Evolutionary conservation across 2,329 filamentous ascomycete genomes (phyloP).

Genomic region (Botryosphaeria dothidea): DNA sequence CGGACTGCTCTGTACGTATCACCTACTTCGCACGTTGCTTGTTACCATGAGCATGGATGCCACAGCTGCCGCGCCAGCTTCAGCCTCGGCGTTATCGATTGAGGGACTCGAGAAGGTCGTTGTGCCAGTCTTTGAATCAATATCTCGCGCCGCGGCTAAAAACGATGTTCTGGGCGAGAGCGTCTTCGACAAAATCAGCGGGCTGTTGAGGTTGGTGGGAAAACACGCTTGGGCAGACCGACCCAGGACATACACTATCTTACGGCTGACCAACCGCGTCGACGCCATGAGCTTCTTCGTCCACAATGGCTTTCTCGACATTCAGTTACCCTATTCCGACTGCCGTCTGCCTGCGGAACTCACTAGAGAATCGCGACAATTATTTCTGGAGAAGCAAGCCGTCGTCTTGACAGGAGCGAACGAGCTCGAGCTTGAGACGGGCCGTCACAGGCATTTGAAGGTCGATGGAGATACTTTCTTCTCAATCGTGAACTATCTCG

Average conservation of each 20-base stretch:
- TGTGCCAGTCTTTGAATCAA: not conserved
- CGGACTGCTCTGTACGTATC: not conserved
- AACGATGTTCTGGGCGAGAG: not conserved
- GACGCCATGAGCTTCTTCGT: slow-evolving; percentile 17
- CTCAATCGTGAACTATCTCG: slow-evolving; percentile 22
- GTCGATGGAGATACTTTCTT: slow-evolving; percentile 27
- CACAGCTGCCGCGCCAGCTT: not conserved
- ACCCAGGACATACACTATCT: slow-evolving; percentile 30
- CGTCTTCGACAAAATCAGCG: not conserved
- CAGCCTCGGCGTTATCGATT: not conserved
- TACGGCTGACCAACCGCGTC: slow-evolving; percentile 28
- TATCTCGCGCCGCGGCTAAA: not conserved
- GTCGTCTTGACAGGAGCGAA: slow-evolving; percentile 30
- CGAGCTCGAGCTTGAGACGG: slow-evolving; percentile 28
- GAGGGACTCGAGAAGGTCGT: not conserved
- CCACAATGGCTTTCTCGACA: slow-evolving; percentile 27
- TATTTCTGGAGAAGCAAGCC: slow-evolving; percentile 22
- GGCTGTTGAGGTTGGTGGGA: not conserved
- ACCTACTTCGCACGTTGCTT: not conserved
- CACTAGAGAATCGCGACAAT: not conserved
- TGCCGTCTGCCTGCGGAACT: slow-evolving; percentile 22
- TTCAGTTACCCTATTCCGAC: slow-evolving; percentile 26
- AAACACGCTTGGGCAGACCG: slow-evolving; percentile 23
- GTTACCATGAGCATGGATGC: not conserved
- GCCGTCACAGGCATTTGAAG: slow-evolving; percentile 29